These are phyloP conservation scores for Vinca minor DNA, from an alignment of 257 asterid genomes.

Conservation along the genomic window DNA sequence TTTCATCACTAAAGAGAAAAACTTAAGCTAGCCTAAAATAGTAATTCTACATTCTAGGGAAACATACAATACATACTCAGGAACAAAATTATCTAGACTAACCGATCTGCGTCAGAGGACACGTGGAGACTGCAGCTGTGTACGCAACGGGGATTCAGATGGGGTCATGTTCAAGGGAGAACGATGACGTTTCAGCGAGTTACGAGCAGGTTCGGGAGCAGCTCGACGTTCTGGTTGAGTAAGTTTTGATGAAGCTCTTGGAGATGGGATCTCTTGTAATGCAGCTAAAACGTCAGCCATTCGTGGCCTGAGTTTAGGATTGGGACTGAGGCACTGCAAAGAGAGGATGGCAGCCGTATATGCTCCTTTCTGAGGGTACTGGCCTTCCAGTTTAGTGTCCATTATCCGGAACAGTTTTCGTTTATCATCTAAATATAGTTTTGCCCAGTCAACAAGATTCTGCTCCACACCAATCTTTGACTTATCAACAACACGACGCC, in stretches of 20 bases:
- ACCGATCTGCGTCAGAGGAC: constrained; percentile 27
- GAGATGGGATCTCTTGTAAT: constrained; percentile 56
- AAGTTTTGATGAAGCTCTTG: constrained; percentile 29
- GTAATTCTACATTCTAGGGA: not conserved
- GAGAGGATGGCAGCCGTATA: constrained; percentile 50
- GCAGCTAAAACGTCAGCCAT: constrained; percentile 55
- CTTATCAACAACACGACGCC: constrained; percentile 62
- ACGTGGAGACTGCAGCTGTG: constrained; percentile 38
- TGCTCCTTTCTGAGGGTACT: constrained; percentile 76
- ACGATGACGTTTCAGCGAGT: constrained; percentile 26
- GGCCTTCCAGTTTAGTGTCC: constrained; percentile 74
- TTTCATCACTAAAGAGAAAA: not conserved
- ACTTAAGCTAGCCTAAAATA: not conserved
- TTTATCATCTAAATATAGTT: constrained; percentile 57
- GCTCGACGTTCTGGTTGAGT: constrained; percentile 19
- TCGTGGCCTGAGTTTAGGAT: constrained; percentile 58
- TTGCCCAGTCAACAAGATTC: constrained; percentile 77
- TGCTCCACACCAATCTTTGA: constrained; percentile 53
- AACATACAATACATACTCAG: constrained; percentile 7
- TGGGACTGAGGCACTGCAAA: constrained; percentile 48
- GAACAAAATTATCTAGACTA: constrained; percentile 13
- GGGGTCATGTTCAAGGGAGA: constrained; percentile 41
- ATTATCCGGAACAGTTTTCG: constrained; percentile 57
- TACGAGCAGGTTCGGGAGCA: constrained; percentile 15
- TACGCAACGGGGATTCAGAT: constrained; percentile 49